These are phyloP conservation scores for Fraxinus quadrangulata DNA, from an alignment of 257 asterid genomes.

Conservation along the genomic window DNA sequence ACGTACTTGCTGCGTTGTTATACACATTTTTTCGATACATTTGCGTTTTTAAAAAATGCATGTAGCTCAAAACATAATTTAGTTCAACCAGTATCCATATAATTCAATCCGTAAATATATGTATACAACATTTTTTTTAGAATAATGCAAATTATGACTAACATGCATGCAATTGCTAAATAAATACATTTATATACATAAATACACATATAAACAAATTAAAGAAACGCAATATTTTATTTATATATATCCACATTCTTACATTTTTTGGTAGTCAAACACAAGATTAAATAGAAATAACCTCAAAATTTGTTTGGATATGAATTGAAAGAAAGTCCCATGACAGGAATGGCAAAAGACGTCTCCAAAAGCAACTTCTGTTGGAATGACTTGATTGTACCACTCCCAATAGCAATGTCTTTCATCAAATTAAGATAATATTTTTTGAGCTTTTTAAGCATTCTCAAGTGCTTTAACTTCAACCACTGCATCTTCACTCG, in stretches of 20 bases:
- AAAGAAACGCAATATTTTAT: no score
- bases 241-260: neutral
- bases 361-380: conserved; percentile 64
- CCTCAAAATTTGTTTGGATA: conserved; percentile 22
- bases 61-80: no score
- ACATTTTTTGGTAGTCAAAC: neutral
- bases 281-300: neutral
- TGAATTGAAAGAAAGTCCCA: conserved; percentile 56
- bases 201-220: no score
- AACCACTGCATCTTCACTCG: conserved; percentile 50
- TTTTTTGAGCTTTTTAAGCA: conserved; percentile 53
- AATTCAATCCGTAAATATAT: no score
- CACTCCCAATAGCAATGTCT: conserved; percentile 50
- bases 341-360: conserved; percentile 70
- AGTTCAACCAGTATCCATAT: no score
- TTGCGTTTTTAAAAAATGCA: no score
- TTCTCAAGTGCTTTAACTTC: conserved; percentile 37
- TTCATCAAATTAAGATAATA: conserved; percentile 38
- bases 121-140: no score
- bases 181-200: no score
- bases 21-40: no score
- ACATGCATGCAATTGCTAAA: no score
- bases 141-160: no score
- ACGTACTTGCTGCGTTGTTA: no score
- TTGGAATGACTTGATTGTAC: conserved; percentile 52